Evolutionary conservation across 306 rosid species (phyloP), one percentile per base, ranked within the genome.

Genomic region (Potentilla sterilis): DNA sequence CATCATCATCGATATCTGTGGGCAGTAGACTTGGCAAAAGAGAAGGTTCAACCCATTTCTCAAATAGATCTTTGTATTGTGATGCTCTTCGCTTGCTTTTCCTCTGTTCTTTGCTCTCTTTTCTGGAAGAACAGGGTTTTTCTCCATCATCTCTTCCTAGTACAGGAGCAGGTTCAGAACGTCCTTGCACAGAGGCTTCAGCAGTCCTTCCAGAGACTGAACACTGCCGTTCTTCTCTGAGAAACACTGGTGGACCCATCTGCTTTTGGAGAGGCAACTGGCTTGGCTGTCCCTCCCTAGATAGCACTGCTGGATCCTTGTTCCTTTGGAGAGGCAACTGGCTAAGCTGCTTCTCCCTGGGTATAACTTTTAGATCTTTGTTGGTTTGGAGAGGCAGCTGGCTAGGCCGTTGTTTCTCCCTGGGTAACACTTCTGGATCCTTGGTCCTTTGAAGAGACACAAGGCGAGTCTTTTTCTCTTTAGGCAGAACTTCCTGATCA

Each of bases 1-100:
- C 63, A 13, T 73, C 69, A 37, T 18, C 85, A 49, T 67, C 72
- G 4, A 9, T 10, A 9, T 54, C 74, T 5, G 35, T 32, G 16
- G 64, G n/a, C 4, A 38, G 65, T 12, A 77, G 71, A 9, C 24
- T 18, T 28, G 42, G 59, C 18, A 78, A n/a, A 3, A 74, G 8
- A 5, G 64, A 47, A 44, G 72, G 79, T 37, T 67, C 68, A 67
- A 67, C 75, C 82, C 79, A 81, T 44, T 77, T 81, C 74, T 77
- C 59, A 9, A 81, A 21, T 38, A 81, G 68, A 13, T 67, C 59
- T 37, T 9, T 11, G 70, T 52, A 72, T 11, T 77, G 65, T 6
- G 79, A 77, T n/a, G 42, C 40, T 37, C 9, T 37, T 5, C 42
- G 19, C 21, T 37, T 21, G 47, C 76, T 6, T 11, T 46, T 9